phyloP scores from a whole-genome alignment of 1,284 basidiomycete genomes.

The Melampsora larici-populina region DNA sequence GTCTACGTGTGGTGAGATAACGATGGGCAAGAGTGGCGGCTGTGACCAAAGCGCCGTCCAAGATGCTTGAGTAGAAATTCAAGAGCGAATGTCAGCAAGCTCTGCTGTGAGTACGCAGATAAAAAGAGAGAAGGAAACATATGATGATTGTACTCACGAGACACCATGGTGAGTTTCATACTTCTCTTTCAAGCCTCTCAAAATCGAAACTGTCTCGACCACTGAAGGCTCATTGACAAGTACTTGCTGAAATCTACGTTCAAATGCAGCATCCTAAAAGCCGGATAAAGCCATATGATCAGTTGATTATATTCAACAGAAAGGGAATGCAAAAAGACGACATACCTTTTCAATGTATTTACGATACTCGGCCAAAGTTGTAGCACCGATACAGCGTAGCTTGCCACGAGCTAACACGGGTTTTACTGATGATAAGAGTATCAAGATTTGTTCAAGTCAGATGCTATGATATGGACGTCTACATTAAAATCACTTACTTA shows the following conservation, averaged over 20 bases:
- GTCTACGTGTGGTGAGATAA: slow-evolving; percentile 65
- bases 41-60: slow-evolving; percentile 82
- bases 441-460: slow-evolving; percentile 74
- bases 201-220: slow-evolving; percentile 83
- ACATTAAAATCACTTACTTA: slow-evolving; percentile 57
- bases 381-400: slow-evolving; percentile 83
- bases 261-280: slow-evolving; percentile 65
- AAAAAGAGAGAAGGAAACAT: slow-evolving; percentile 59
- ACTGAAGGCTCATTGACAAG: slow-evolving; percentile 88
- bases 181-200: slow-evolving; percentile 83
- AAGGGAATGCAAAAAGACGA: neutral
- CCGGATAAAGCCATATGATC: neutral
- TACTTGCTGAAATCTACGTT: slow-evolving; percentile 86
- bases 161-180: slow-evolving; percentile 62
- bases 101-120: slow-evolving; percentile 58
- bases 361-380: slow-evolving; percentile 86
- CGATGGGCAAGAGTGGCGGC: slow-evolving; percentile 91
- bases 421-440: slow-evolving; percentile 55
- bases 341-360: slow-evolving; percentile 92
- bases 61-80: slow-evolving; percentile 60
- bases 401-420: slow-evolving; percentile 71
- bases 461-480: slow-evolving; percentile 61
- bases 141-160: slow-evolving; percentile 41
- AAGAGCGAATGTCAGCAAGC: neutral
- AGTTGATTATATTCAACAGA: neutral